A percentile compares a stretch with the other conserved stretches of the same genome.
Conservation (phyloP, 352 stramenopile genomes). For the Lagenidium giganteum region DNA sequence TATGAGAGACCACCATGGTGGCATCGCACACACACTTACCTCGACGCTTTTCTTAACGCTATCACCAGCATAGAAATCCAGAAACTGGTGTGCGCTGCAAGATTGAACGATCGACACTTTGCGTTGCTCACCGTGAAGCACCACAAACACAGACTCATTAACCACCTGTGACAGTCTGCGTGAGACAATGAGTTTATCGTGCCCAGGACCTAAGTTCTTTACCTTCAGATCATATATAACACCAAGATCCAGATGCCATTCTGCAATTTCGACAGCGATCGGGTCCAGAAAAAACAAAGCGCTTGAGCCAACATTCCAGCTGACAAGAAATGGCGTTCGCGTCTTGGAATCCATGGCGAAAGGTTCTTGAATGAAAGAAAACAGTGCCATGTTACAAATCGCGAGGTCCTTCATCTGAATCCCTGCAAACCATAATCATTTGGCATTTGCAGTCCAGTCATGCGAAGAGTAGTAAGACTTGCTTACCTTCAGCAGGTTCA, state of each 20-base stretch:
- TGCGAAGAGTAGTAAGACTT: too few relatives aligned
- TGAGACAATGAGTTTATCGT: neutral
- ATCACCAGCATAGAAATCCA: conserved; percentile 44
- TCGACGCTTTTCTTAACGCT: conserved; percentile 50
- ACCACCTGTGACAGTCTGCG: conserved; percentile 33
- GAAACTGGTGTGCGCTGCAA: conserved; percentile 48
- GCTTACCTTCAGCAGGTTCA: conserved; percentile 42
- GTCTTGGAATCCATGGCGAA: conserved; percentile 35
- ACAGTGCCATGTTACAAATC: conserved; percentile 55
- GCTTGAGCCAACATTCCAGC: conserved; percentile 63
- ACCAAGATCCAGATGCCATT: conserved; percentile 73
- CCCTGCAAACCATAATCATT: too few relatives aligned
- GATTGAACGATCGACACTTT: conserved; percentile 59
- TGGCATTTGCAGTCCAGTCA: too few relatives aligned
- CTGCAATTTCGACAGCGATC: conserved; percentile 63
- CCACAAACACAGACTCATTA: conserved; percentile 47
- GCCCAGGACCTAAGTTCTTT: neutral
- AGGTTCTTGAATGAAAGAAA: conserved; percentile 56
- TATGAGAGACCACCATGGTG: too few relatives aligned
- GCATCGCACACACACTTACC: too few relatives aligned
- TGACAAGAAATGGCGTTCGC: conserved; percentile 45
- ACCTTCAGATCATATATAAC: conserved; percentile 75
- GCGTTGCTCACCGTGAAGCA: conserved; percentile 48
- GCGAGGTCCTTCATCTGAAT: conserved; percentile 49
- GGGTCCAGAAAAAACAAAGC: conserved; percentile 71